phyloP scores from a whole-genome alignment of 2,329 filamentous ascomycete genomes.

The Penicillium sp. region DNA sequence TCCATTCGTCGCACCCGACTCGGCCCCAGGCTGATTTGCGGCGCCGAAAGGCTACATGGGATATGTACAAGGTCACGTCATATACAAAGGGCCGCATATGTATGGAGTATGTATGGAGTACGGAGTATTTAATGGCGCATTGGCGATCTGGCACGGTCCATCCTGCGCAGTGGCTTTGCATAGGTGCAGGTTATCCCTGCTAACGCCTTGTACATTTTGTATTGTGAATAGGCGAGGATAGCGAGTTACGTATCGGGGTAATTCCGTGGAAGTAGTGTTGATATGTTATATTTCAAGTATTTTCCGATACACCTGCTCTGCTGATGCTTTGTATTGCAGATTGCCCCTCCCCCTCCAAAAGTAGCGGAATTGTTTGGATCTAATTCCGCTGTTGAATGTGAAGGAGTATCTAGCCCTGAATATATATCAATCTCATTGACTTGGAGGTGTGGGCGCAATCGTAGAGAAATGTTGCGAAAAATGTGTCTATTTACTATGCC shows the following conservation, averaged over 20 bases:
- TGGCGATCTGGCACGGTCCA: slow-evolving; percentile 11
- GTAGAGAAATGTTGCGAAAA: background rate
- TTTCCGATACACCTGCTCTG: background rate
- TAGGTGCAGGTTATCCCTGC: slow-evolving; percentile 2
- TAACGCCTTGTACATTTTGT: background rate
- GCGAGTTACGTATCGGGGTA: background rate
- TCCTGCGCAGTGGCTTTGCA: slow-evolving; percentile 3
- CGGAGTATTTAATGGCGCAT: slow-evolving; percentile 9
- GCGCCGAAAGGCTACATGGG: slow-evolving; percentile 6
- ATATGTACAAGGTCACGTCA: background rate
- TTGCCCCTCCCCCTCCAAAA: slow-evolving; percentile 9
- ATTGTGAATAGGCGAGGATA: background rate
- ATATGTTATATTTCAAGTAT: background rate
- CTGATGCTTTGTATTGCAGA: slow-evolving; percentile 13
- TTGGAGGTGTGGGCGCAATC: background rate
- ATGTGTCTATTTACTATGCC: slow-evolving; percentile 13
- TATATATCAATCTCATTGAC: background rate
- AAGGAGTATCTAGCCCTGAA: background rate
- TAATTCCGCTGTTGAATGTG: slow-evolving; percentile 1
- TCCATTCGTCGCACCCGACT: slow-evolving; percentile 23
- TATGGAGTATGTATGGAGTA: background rate
- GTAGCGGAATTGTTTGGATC: background rate
- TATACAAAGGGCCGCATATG: slow-evolving; percentile 1
- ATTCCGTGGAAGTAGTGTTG: slow-evolving; percentile 5
- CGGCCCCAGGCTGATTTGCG: slow-evolving; percentile 11